Conservation (phyloP, 1,139 yeast species). For the Sugiyamaella novakii region DNA sequence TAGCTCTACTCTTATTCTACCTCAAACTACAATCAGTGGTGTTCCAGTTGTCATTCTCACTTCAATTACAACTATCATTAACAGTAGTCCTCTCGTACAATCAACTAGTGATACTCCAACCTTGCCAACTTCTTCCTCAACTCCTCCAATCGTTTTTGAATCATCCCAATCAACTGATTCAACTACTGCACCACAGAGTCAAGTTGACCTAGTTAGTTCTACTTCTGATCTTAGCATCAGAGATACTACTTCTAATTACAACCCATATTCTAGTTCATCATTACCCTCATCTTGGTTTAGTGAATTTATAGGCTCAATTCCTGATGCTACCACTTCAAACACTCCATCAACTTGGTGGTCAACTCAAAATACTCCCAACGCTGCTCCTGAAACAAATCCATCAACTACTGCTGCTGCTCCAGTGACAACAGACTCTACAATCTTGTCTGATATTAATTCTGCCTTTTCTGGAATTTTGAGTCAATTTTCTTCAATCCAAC, state of each 20-base stretch:
- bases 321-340: conserved; percentile 2
- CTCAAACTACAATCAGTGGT: conserved; percentile 4
- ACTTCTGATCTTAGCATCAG: conserved; percentile 11
- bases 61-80: no score
- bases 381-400: background rate
- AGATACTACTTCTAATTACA: background rate
- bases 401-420: conserved; percentile 10
- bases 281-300: conserved; percentile 7
- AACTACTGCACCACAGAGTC: background rate
- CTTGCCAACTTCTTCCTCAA: background rate
- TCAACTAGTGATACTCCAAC: background rate
- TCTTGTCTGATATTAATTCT: conserved; percentile 33
- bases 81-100: no score
- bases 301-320: background rate
- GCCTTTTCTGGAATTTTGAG: conserved; percentile 33
- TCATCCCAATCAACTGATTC: no score
- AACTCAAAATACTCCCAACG: background rate
- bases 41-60: conserved; percentile 4
- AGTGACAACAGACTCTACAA: conserved; percentile 11
- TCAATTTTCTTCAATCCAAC: conserved; percentile 28
- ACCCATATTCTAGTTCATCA: conserved; percentile 1
- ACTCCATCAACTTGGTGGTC: conserved; percentile 3
- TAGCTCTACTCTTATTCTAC: background rate
- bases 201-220: background rate
- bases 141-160: background rate